phyloP scores from a whole-genome alignment of 306 rosid species.

The Rosa multiflora region DNA sequence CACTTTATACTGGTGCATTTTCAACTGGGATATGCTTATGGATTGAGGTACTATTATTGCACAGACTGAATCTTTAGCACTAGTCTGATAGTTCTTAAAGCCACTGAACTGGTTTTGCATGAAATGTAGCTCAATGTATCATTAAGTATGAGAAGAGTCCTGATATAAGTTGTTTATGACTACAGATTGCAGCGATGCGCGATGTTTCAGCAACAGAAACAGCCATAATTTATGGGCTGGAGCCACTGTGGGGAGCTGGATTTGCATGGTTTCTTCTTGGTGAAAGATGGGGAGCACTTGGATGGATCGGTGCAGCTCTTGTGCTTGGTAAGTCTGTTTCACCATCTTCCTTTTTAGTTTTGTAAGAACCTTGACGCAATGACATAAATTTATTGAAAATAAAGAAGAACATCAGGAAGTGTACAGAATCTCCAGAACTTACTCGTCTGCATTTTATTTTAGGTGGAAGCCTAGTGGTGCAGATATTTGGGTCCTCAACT shows the following conservation, averaged over 20 bases:
- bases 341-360: not conserved
- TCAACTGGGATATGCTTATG: conserved; percentile 71
- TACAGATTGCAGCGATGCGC: conserved; percentile 71
- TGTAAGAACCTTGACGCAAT: not conserved
- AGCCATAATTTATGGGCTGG: conserved; percentile 70
- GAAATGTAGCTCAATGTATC: not conserved
- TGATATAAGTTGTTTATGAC: not conserved
- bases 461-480: conserved; percentile 75
- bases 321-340: conserved; percentile 44
- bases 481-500: conserved; percentile 43
- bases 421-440: not conserved
- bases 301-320: conserved; percentile 72
- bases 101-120: not conserved
- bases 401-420: not conserved
- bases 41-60: conserved; percentile 51
- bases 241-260: conserved; percentile 80
- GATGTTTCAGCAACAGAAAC: conserved; percentile 80
- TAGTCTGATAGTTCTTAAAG: not conserved
- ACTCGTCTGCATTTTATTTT: not conserved
- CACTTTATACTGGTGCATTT: conserved; percentile 66
- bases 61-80: not conserved
- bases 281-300: conserved; percentile 72
- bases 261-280: conserved; percentile 82
- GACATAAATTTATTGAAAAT: not conserved
- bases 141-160: not conserved